These are phyloP conservation scores for Ophiostoma triangulosporum DNA, from an alignment of 2,329 filamentous ascomycete species.

Conservation along the genomic window DNA sequence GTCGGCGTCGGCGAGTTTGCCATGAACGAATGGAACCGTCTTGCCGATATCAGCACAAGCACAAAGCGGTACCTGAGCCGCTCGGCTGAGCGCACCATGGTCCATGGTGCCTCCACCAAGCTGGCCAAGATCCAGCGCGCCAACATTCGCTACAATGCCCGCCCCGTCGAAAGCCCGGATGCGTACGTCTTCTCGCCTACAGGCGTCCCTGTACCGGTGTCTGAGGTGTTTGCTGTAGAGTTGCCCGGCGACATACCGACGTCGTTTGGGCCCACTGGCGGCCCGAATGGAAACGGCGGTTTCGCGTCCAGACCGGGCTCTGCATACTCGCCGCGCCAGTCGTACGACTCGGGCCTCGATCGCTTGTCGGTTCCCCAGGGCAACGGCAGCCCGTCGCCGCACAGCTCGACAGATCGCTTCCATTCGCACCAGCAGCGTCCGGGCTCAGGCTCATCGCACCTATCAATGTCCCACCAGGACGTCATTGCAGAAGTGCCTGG, in stretches of 20 bases:
- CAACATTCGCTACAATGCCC: slow-evolving; percentile 49
- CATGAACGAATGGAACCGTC: slow-evolving; percentile 94
- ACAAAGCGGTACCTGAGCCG: slow-evolving; percentile 73
- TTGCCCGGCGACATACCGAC: slow-evolving; percentile 42
- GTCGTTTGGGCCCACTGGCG: slow-evolving; percentile 1
- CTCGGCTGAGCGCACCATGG: slow-evolving; percentile 61
- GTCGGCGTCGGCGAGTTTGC: slow-evolving; percentile 92
- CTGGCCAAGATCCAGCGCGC: slow-evolving; percentile 72
- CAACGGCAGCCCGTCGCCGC: slow-evolving; percentile 29
- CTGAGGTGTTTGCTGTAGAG: slow-evolving; percentile 34
- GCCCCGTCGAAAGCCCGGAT: slow-evolving; percentile 17
- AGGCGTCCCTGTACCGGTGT: slow-evolving; percentile 27
- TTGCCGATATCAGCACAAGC: slow-evolving; percentile 90
- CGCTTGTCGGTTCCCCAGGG: slow-evolving; percentile 27
- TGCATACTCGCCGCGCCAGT: slow-evolving; percentile 28
- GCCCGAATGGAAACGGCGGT: neutral
- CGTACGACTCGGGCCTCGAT: slow-evolving; percentile 44
- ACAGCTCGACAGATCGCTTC: slow-evolving; percentile 36
- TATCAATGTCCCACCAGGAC: slow-evolving; percentile 18
- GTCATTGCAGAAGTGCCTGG: slow-evolving; percentile 16
- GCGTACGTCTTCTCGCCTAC: neutral
- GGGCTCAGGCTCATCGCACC: slow-evolving; percentile 11
- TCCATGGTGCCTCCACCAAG: slow-evolving; percentile 62
- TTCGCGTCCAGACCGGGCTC: neutral
- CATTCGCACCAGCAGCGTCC: slow-evolving; percentile 11